Percentiles rank a stretch among this genome's conserved stretches.
Conservation (phyloP, 768 basidiomycete genomes). For the Agaricus sinodeliciosus region DNA sequence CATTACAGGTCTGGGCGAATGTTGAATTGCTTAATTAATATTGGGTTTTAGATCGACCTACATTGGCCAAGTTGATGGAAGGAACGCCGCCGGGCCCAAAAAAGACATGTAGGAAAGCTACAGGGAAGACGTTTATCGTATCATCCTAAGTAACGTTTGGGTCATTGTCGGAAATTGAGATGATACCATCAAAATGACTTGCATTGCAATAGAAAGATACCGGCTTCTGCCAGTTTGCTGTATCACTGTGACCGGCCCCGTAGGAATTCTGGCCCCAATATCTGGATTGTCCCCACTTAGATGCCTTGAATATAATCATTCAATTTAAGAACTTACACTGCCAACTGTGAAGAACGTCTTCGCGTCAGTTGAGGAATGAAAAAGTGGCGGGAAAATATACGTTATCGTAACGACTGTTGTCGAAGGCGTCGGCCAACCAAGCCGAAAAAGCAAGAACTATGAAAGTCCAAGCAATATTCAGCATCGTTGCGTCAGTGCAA, state of each 20-base stretch:
- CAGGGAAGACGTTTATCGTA: slow-evolving; percentile 60
- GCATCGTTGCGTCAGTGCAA: neutral
- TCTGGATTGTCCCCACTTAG: slow-evolving; percentile 22
- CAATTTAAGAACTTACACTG: slow-evolving; percentile 34
- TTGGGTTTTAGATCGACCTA: slow-evolving; percentile 20
- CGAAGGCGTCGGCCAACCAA: slow-evolving; percentile 32
- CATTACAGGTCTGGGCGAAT: slow-evolving; percentile 51
- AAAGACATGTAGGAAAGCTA: slow-evolving; percentile 65
- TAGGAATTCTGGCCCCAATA: slow-evolving; percentile 79
- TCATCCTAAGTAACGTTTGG: slow-evolving; percentile 37
- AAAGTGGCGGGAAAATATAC: slow-evolving; percentile 29
- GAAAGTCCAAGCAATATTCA: neutral
- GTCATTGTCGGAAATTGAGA: neutral
- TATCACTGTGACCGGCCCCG: slow-evolving; percentile 46
- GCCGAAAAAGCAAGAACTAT: neutral
- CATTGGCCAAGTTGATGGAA: slow-evolving; percentile 64
- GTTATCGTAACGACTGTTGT: slow-evolving; percentile 56
- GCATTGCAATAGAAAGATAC: slow-evolving; percentile 63
- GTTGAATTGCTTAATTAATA: neutral
- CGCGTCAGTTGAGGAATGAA: slow-evolving; percentile 1
- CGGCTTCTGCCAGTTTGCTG: slow-evolving; percentile 52
- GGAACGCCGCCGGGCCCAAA: slow-evolving; percentile 57
- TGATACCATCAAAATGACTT: slow-evolving; percentile 9
- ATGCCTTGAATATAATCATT: neutral
- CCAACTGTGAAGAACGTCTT: slow-evolving; percentile 31